Evolutionary conservation across 257 asterid genomes (phyloP).

Genomic region (Solanum virginianum): DNA sequence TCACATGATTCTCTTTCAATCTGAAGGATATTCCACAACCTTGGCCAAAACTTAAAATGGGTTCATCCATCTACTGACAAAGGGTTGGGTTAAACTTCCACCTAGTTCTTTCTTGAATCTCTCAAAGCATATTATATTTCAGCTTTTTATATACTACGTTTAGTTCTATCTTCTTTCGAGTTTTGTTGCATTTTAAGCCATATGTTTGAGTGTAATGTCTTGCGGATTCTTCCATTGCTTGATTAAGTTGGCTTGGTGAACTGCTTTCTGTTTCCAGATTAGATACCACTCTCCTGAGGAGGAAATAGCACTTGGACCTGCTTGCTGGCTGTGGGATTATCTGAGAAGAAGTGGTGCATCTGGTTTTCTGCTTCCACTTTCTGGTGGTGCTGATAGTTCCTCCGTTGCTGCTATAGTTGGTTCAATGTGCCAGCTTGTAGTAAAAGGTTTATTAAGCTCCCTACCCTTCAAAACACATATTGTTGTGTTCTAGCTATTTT

Average conservation of each 20-base stretch:
- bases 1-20: not conserved
- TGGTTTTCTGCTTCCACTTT: constrained; percentile 93
- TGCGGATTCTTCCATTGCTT: not conserved
- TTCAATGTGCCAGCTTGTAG: constrained; percentile 92
- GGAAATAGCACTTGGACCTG: constrained; percentile 96
- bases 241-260: not conserved
- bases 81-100: not conserved
- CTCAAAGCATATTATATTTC: not conserved
- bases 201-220: not conserved
- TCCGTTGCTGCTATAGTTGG: constrained; percentile 97
- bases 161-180: not conserved
- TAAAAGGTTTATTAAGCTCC: constrained; percentile 46
- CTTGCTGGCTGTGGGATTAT: constrained; percentile 98
- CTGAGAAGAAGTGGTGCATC: constrained; percentile 94
- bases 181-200: not conserved
- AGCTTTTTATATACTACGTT: not conserved
- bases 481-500: not conserved
- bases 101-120: not conserved
- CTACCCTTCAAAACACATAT: not conserved
- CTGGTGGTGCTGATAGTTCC: constrained; percentile 97
- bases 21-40: not conserved
- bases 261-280: constrained; percentile 34
- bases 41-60: not conserved
- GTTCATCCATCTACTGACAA: not conserved
- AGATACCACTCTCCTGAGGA: constrained; percentile 85